Conservation (phyloP, 2,329 filamentous ascomycete genomes). For the Plenodomus lindquistii region DNA sequence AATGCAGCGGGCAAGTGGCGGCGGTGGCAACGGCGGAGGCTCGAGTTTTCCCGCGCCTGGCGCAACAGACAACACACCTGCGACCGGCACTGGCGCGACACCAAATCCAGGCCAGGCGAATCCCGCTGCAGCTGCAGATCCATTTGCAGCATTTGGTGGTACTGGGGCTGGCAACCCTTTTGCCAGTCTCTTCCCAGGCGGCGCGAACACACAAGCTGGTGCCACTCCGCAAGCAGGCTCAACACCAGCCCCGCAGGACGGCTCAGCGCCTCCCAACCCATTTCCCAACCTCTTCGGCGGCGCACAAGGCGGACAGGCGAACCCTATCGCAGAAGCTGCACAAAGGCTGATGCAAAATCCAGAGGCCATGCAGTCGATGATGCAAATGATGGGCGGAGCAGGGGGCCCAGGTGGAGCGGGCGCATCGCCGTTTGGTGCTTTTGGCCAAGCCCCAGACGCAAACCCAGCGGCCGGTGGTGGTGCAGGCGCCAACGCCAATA, state of each 20-base stretch:
- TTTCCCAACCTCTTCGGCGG: slow-evolving; percentile 59
- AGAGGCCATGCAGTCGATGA: slow-evolving; percentile 55
- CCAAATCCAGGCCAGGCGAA: slow-evolving; percentile 44
- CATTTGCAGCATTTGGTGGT: slow-evolving; percentile 51
- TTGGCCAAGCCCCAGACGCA: slow-evolving; percentile 48
- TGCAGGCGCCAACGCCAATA: slow-evolving; percentile 27
- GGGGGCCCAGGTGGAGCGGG: slow-evolving; percentile 46
- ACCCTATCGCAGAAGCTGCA: slow-evolving; percentile 55
- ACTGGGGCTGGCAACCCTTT: slow-evolving; percentile 59
- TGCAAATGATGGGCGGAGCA: slow-evolving; percentile 58
- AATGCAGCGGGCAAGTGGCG: slow-evolving; percentile 70
- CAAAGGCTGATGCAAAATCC: slow-evolving; percentile 61
- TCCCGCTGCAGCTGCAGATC: slow-evolving; percentile 46
- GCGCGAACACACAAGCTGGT: slow-evolving; percentile 42
- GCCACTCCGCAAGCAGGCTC: slow-evolving; percentile 24
- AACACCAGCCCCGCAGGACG: slow-evolving; percentile 24
- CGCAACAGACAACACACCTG: slow-evolving; percentile 80
- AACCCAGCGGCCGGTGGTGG: slow-evolving; percentile 35
- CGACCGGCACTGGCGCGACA: slow-evolving; percentile 36
- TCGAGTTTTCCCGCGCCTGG: slow-evolving; percentile 84
- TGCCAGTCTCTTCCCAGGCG: slow-evolving; percentile 58
- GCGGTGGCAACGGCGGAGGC: slow-evolving; percentile 50
- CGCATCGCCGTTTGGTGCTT: slow-evolving; percentile 46
- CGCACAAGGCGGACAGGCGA: slow-evolving; percentile 43
- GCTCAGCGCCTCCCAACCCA: slow-evolving; percentile 35